These are phyloP conservation scores for Skeletonema marinoi DNA, from an alignment of 108 stramenopile genomes.

Conservation along the genomic window DNA sequence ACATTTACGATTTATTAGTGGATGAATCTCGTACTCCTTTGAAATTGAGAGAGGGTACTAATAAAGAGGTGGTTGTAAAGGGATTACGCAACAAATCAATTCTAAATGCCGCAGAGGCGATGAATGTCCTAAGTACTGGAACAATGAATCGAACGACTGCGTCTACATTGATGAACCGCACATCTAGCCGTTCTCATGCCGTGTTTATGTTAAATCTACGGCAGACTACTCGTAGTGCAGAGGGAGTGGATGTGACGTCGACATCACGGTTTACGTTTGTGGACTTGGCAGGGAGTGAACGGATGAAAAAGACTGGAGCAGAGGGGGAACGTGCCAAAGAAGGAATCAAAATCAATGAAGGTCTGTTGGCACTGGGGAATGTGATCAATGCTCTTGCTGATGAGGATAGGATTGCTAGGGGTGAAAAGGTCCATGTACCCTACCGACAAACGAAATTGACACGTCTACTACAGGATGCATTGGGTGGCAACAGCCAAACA, in stretches of 20 bases:
- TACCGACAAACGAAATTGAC: constrained; percentile 95
- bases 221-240: constrained; percentile 50
- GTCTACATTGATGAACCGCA: constrained; percentile 91
- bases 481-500: constrained; percentile 97
- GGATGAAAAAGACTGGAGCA: constrained; percentile 95
- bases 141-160: constrained; percentile 92
- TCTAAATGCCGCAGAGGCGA: constrained; percentile 52
- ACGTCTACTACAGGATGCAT: constrained; percentile 91
- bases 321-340: constrained; percentile 85
- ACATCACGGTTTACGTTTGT: constrained; percentile 88
- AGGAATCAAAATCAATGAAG: constrained; percentile 96
- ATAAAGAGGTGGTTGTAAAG: constrained; percentile 64
- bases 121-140: constrained; percentile 85
- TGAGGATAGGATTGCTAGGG: constrained; percentile 69
- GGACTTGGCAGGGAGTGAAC: constrained; percentile 90
- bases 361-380: constrained; percentile 96
- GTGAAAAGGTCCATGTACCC: constrained; percentile 81
- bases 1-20: constrained; percentile 87
- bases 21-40: constrained; percentile 65
- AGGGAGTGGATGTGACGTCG: constrained; percentile 69
- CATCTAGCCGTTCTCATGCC: constrained; percentile 82
- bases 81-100: constrained; percentile 57
- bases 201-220: constrained; percentile 75
- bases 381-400: constrained; percentile 98
- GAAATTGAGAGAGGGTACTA: constrained; percentile 80